A percentile compares a stretch with the other conserved stretches of the same genome.
Conservation (phyloP, 2,329 filamentous ascomycete genomes). For the Aspergillus neotritici region DNA sequence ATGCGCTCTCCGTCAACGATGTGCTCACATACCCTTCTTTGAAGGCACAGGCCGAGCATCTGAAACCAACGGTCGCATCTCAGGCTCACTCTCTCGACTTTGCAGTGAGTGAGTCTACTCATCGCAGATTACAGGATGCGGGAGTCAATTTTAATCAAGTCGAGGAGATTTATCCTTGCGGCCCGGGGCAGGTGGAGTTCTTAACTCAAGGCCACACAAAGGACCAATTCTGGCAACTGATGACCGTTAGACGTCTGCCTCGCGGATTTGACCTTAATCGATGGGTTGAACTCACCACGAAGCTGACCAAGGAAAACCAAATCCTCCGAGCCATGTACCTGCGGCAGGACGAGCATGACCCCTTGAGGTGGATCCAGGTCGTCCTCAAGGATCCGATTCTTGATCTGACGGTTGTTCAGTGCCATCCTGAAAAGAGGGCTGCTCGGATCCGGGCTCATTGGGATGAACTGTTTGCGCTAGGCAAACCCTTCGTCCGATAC, state of each 20-base stretch:
- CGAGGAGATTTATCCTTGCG: constrained; percentile 2
- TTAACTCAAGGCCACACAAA: constrained; percentile 1
- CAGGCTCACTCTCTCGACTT: no score
- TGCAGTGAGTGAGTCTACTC: background rate
- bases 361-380: constrained; percentile 9
- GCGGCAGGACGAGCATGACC: background rate
- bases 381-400: constrained; percentile 13
- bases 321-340: constrained; percentile 11
- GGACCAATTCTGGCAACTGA: constrained; percentile 8
- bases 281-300: constrained; percentile 11
- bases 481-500: constrained; percentile 33
- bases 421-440: constrained; percentile 17
- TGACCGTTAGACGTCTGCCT: constrained; percentile 3
- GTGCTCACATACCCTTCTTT: constrained; percentile 10
- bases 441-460: constrained; percentile 19
- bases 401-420: constrained; percentile 9
- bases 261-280: constrained; percentile 7
- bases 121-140: background rate
- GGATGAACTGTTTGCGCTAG: constrained; percentile 25
- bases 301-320: constrained; percentile 8
- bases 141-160: background rate
- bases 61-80: no score
- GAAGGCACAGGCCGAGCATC: constrained; percentile 3
- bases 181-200: constrained; percentile 2
- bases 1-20: constrained; percentile 13